Evolutionary conservation across 208 protist genomes (phyloP).

Genomic region (Crithidia expoeki): DNA sequence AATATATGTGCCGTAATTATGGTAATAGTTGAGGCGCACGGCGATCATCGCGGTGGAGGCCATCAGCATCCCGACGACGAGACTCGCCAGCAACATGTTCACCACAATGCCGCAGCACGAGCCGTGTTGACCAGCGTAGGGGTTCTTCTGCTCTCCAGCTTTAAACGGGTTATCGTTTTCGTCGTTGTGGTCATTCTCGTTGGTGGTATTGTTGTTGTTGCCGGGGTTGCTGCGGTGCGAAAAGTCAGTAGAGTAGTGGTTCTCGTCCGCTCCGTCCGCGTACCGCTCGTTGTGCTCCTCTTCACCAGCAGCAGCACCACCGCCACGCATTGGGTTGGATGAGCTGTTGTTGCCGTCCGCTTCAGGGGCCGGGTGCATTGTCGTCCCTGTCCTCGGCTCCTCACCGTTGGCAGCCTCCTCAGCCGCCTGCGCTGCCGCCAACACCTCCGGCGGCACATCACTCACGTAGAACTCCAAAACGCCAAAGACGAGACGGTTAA

Average conservation of each 20-base stretch:
- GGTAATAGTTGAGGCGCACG: slow-evolving; percentile 64
- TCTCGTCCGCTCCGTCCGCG: background rate
- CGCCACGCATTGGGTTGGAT: slow-evolving; percentile 22
- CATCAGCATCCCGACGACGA: slow-evolving; percentile 41
- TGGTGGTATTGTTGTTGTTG: background rate
- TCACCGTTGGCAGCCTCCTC: slow-evolving; percentile 21
- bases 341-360: background rate
- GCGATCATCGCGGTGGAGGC: slow-evolving; percentile 54
- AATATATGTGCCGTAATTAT: slow-evolving; percentile 29
- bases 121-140: slow-evolving; percentile 18
- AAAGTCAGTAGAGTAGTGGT: slow-evolving; percentile 4
- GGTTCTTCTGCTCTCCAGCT: background rate
- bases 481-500: slow-evolving; percentile 30
- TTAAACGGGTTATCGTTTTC: background rate
- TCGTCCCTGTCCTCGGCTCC: background rate
- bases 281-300: background rate
- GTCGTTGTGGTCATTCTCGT: background rate
- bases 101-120: slow-evolving; percentile 18
- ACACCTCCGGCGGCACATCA: slow-evolving; percentile 26
- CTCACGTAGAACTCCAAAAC: slow-evolving; percentile 25
- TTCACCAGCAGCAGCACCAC: background rate
- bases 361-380: background rate
- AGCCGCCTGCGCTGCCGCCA: slow-evolving; percentile 4
- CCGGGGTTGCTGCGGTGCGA: slow-evolving; percentile 2
- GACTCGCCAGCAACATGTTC: slow-evolving; percentile 15